phyloP scores from a whole-genome alignment of 176 grass and related monocot genomes.

The Phyllostachys edulis region DNA sequence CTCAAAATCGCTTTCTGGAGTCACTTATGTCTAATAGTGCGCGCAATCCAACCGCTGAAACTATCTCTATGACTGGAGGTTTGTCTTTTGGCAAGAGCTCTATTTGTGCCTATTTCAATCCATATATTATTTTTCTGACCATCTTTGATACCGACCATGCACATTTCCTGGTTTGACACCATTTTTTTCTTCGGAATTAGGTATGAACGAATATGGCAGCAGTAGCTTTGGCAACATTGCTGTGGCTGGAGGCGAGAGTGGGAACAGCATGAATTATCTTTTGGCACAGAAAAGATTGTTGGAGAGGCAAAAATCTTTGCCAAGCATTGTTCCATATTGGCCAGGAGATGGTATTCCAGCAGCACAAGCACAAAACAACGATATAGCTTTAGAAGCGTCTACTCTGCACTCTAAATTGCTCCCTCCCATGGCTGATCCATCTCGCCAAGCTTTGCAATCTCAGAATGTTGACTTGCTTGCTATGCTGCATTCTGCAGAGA shows the following conservation, averaged over 20 bases:
- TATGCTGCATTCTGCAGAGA: conserved; percentile 79
- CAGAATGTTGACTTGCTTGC: conserved; percentile 84
- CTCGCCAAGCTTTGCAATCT: conserved; percentile 49
- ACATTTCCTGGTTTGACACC: conserved; percentile 18
- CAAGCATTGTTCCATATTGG: conserved; percentile 70
- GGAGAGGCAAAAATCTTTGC: conserved; percentile 74
- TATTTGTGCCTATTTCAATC: conserved; percentile 19
- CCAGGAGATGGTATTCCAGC: conserved; percentile 49
- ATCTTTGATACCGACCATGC: neutral
- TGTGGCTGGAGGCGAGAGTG: conserved; percentile 43
- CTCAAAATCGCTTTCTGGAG: conserved; percentile 86
- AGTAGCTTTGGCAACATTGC: conserved; percentile 48
- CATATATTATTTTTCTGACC: neutral
- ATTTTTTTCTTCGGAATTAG: conserved; percentile 32
- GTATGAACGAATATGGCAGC: conserved; percentile 57
- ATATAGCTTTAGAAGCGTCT: conserved; percentile 47
- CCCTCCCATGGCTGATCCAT: conserved; percentile 49
- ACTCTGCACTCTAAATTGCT: conserved; percentile 65
- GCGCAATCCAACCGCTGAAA: conserved; percentile 37
- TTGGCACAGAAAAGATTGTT: conserved; percentile 73
- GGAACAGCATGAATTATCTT: conserved; percentile 69
- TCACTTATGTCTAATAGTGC: conserved; percentile 84
- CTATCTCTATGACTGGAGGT: conserved; percentile 60
- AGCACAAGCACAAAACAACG: conserved; percentile 48
- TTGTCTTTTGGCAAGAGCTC: conserved; percentile 32